Evolutionary conservation across 371 early-diverging fungal genomes (phyloP).

Genomic region (Rhizomucor miehei): DNA sequence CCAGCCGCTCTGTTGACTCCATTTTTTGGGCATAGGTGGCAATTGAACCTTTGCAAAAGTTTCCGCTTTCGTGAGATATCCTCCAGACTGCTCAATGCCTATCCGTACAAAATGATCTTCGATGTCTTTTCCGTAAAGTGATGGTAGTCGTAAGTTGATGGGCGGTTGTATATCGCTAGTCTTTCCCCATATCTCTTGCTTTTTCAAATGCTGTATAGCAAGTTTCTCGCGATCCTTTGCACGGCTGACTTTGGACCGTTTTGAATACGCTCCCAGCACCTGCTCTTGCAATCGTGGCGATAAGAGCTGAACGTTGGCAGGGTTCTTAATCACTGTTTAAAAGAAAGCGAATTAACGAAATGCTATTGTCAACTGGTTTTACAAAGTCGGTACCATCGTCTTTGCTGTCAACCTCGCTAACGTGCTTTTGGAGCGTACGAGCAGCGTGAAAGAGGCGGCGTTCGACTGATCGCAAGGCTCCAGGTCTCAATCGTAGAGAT

Average conservation of each 20-base stretch:
- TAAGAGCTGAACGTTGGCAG: conserved; percentile 57
- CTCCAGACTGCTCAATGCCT: conserved; percentile 59
- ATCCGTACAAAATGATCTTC: conserved; percentile 83
- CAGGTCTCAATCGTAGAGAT: no score
- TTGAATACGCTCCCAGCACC: conserved; percentile 25
- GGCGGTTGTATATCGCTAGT: conserved; percentile 46
- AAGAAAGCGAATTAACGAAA: neutral
- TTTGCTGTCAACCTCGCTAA: no score
- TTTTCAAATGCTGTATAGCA: conserved; percentile 57
- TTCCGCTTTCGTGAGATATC: conserved; percentile 53
- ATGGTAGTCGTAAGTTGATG: conserved; percentile 47
- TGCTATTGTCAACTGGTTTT: no score
- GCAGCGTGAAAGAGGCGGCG: no score
- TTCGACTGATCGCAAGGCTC: no score
- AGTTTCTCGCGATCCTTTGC: conserved; percentile 21
- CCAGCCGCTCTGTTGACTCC: conserved; percentile 78
- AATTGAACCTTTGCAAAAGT: conserved; percentile 38
- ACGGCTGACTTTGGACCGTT: conserved; percentile 11
- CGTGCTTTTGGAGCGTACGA: no score
- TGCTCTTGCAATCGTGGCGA: conserved; percentile 43
- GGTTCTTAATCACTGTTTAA: conserved; percentile 30
- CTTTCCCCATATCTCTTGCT: conserved; percentile 67
- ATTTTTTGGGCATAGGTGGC: conserved; percentile 58
- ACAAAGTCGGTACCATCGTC: no score
- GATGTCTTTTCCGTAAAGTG: conserved; percentile 58